Evolutionary conservation across 192 early-diverging fungal species (phyloP), one percentile per base, ranked within the genome.

Genomic region (Entomortierella beljakovae): DNA sequence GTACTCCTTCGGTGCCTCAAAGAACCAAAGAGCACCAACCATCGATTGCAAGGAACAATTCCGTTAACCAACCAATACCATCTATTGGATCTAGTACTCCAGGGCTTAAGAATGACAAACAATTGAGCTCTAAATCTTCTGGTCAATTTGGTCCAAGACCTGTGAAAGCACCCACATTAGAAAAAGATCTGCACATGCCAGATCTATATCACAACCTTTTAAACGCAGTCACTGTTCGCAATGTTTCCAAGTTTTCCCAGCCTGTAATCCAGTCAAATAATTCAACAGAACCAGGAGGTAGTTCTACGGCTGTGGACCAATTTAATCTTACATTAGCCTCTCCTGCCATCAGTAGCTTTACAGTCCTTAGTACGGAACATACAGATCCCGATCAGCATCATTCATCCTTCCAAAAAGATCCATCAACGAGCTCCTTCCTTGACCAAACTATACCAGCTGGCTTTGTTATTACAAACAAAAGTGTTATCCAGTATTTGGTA

Each of bases 401-500:
- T 0, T 65, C 62, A 13, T 28, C 61, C n/a, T 79, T 79, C 50
- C 75, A 70, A 60, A 79, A 61, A 32, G 68, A 70, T 25, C 66
- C 62, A 15, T 3, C 57, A 33, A 6, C 32, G 1, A 57, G 4
- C 23, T 70, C 68, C 11, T 57, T 79, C 37, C 55, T 64, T 2
- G 75, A 70, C 56, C 67, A 59, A 55, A 50, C 61, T 1, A 60
- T 51, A 2, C 67, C 75, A 13, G 37, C 65, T 15, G 75, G 75
- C 6, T 79, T 70, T 54, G 75, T 79, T 20, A 79, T 79, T 4
- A 79, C 75, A 48, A 79, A 70, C 67, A 79, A 79, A 56, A 79
- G 75, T 43, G 75, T 79, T 20, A 79, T 79, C 31, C 75, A 79
- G 32, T 70, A 79, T 26, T 50, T 79, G 13, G 75, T 79, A n/a